Evolutionary conservation across 2,329 filamentous ascomycete genomes (phyloP).

Genomic region (Chrysoporthe cubensis): DNA sequence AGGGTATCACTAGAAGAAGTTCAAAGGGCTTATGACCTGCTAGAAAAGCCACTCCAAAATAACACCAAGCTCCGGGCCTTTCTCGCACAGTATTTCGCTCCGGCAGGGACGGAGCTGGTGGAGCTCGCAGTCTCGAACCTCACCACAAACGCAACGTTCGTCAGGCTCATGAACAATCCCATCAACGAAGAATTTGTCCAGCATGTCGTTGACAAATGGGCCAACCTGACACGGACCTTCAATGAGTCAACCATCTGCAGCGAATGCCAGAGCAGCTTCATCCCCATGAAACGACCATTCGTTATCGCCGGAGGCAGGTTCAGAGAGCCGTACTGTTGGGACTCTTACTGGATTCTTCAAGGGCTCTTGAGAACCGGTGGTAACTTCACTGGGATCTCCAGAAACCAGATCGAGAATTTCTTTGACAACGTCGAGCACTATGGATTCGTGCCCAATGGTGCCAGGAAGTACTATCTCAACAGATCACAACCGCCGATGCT

Average conservation of each 20-base stretch:
- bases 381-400: constrained; percentile 64
- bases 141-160: constrained; percentile 60
- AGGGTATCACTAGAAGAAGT: constrained; percentile 63
- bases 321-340: constrained; percentile 73
- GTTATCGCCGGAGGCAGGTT: constrained; percentile 75
- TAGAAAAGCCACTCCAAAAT: constrained; percentile 65
- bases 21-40: constrained; percentile 61
- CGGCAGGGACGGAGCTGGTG: constrained; percentile 66
- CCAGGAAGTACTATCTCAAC: constrained; percentile 70
- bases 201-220: constrained; percentile 72
- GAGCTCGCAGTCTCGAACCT: constrained; percentile 56
- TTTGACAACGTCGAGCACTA: constrained; percentile 66
- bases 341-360: constrained; percentile 71
- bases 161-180: constrained; percentile 59
- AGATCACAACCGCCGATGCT: constrained; percentile 69
- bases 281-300: constrained; percentile 68
- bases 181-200: constrained; percentile 63
- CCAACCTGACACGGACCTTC: constrained; percentile 66
- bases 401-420: constrained; percentile 73
- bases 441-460: constrained; percentile 71
- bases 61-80: constrained; percentile 65
- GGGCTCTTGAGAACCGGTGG: constrained; percentile 68
- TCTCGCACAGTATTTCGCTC: constrained; percentile 64
- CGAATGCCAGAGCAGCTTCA: constrained; percentile 66
- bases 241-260: constrained; percentile 56